Conservation (phyloP, 2,329 filamentous ascomycete species). For the Davidsoniella neocaledoniae region DNA sequence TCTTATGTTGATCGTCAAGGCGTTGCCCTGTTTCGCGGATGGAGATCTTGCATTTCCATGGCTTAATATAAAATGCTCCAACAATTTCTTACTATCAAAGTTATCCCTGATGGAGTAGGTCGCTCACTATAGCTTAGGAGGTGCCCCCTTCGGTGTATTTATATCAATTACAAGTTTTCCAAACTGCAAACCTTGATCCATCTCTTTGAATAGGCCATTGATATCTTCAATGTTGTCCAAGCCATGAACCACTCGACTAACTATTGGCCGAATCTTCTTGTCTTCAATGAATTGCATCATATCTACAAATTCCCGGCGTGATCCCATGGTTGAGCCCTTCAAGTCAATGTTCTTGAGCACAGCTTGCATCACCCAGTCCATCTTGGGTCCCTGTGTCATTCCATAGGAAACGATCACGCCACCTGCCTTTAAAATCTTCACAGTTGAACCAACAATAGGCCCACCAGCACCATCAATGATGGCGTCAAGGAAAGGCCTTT, state of each 20-base stretch:
- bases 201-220: conserved; percentile 69
- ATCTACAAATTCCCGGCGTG: conserved; percentile 70
- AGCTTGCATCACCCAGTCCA: conserved; percentile 72
- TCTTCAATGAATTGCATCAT: conserved; percentile 71
- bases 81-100: neutral
- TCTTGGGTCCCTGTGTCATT: conserved; percentile 75
- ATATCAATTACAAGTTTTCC: conserved; percentile 80
- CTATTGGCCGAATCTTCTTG: conserved; percentile 57
- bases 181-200: conserved; percentile 74
- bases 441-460: conserved; percentile 55
- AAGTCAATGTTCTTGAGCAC: conserved; percentile 81
- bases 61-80: conserved; percentile 1
- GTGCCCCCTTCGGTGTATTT: conserved; percentile 19
- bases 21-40: neutral
- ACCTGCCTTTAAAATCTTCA: conserved; percentile 57
- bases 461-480: conserved; percentile 86
- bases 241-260: conserved; percentile 58
- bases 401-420: conserved; percentile 79
- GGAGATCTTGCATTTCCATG: neutral
- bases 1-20: neutral
- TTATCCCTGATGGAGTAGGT: neutral
- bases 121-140: conserved; percentile 25
- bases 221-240: conserved; percentile 65
- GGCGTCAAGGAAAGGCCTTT: conserved; percentile 57
- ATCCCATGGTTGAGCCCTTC: conserved; percentile 76